These are phyloP conservation scores for Hortiboletus campestris DNA, from an alignment of 768 basidiomycete genomes.

Conservation along the genomic window DNA sequence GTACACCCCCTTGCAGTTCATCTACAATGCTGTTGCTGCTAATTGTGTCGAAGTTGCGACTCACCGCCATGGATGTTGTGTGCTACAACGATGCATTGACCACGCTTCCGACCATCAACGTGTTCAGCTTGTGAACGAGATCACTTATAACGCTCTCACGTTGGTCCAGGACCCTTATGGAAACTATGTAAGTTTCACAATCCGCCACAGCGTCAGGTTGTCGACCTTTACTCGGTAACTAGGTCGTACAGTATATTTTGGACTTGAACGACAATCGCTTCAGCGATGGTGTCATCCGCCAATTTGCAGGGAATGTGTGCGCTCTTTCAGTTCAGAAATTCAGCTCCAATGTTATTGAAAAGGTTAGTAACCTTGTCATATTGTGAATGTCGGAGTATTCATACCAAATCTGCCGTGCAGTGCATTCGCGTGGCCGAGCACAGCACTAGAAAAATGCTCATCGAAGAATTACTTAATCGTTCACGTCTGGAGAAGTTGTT, in stretches of 20 bases:
- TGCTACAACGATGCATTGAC: conserved; percentile 96
- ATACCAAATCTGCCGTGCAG: conserved; percentile 30
- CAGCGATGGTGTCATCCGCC: conserved; percentile 95
- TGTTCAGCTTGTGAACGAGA: conserved; percentile 95
- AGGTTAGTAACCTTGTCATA: conserved; percentile 45
- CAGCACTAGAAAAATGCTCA: conserved; percentile 88
- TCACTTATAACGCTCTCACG: conserved; percentile 96
- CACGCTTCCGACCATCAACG: conserved; percentile 96
- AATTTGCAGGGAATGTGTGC: conserved; percentile 97
- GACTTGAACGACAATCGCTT: conserved; percentile 98
- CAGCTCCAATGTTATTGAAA: conserved; percentile 98
- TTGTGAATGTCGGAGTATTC: not conserved
- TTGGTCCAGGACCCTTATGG: conserved; percentile 97
- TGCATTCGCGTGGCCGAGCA: conserved; percentile 95
- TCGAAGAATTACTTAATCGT: conserved; percentile 93
- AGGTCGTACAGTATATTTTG: conserved; percentile 97
- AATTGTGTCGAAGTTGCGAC: conserved; percentile 99
- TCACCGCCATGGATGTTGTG: conserved; percentile 97
- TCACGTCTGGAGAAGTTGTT: conserved; percentile 93
- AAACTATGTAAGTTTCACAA: conserved; percentile 65
- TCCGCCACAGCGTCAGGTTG: not conserved
- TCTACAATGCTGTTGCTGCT: conserved; percentile 98
- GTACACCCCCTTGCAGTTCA: conserved; percentile 59
- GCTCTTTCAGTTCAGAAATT: conserved; percentile 98
- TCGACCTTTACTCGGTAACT: conserved; percentile 5